phyloP scores from a whole-genome alignment of 257 asterid species.

The Rhazya stricta region DNA sequence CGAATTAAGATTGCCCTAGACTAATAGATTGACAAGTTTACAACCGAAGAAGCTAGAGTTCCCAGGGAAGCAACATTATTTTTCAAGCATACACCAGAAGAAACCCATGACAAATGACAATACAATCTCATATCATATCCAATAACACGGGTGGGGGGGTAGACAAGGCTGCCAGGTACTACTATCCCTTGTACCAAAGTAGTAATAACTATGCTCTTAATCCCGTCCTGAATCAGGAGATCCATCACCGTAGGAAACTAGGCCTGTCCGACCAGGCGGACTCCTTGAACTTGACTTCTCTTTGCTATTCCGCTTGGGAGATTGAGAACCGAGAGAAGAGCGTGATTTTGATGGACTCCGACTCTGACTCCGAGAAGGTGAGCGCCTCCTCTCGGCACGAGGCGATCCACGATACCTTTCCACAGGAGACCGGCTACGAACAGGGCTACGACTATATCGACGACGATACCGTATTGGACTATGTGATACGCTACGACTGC shows the following conservation, averaged over 20 bases:
- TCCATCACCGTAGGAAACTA: slow-evolving; percentile 80
- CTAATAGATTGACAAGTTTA: neutral
- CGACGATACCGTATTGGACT: slow-evolving; percentile 89
- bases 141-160: neutral
- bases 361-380: slow-evolving; percentile 63
- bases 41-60: neutral
- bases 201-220: slow-evolving; percentile 11
- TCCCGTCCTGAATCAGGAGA: slow-evolving; percentile 65
- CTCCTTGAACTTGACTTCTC: slow-evolving; percentile 50
- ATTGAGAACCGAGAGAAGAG: slow-evolving; percentile 42
- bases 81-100: neutral
- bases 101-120: neutral
- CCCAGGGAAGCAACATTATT: neutral
- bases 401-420: slow-evolving; percentile 54
- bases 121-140: neutral
- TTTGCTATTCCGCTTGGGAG: slow-evolving; percentile 47
- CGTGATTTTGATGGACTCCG: slow-evolving; percentile 56
- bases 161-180: neutral
- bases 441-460: slow-evolving; percentile 65
- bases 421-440: slow-evolving; percentile 64
- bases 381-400: slow-evolving; percentile 40
- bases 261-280: slow-evolving; percentile 58
- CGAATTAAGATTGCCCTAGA: neutral
- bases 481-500: slow-evolving; percentile 66
- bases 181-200: neutral